Base-by-base conservation (phyloP, 768 basidiomycete species). In the Cyclocybe cylindracea region DNA sequence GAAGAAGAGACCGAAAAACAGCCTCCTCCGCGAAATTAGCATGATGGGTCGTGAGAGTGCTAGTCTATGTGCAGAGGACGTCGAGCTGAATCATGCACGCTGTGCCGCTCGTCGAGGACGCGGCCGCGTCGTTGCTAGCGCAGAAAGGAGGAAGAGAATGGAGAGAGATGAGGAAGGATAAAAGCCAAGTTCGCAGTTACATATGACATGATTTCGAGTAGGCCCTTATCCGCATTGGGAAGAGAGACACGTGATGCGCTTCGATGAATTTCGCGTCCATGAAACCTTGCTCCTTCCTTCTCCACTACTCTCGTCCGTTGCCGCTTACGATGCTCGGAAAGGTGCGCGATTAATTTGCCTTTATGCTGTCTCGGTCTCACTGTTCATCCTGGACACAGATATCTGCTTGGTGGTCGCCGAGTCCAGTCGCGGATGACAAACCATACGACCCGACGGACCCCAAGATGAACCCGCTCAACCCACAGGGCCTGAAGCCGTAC, bases 401-500 rank as follows among this genome's bases (percentile, higher is more conserved):
- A 14, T 64, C 72, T 14, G 80, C 82, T 4, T 78, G 78, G 69
- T 88, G 83, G 84, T 80, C 83, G 18, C 69, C 77, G 7, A 53
- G 61, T 8, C 54, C 69, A 24, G 50, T 62, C 10, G 49, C 61
- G 34, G 61, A 69, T 34, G 56, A 66, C 56, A 75, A 76, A 50
- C 76, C 79, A 36, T 89, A 76, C 55, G 84, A 90, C 69, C 84
- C 87, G 1, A 87, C 87, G 11, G 78, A 90, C 64, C 88, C 89
- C 7, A 86, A 84, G 63, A 72, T 80, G 76, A 97, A 97, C 66
- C 94, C 92, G 7, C 70, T 95, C 50, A 98, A 98, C 67, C 96
- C 96, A 0, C 63, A 94, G 62, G 94, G 94, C n/a, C 71, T 97
- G 46, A 99, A 98, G 68, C 90, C 96, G 96, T 97, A 67, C 53